Evolutionary conservation across 2,329 filamentous ascomycete genomes (phyloP).

Genomic region (Exophiala mesophila): DNA sequence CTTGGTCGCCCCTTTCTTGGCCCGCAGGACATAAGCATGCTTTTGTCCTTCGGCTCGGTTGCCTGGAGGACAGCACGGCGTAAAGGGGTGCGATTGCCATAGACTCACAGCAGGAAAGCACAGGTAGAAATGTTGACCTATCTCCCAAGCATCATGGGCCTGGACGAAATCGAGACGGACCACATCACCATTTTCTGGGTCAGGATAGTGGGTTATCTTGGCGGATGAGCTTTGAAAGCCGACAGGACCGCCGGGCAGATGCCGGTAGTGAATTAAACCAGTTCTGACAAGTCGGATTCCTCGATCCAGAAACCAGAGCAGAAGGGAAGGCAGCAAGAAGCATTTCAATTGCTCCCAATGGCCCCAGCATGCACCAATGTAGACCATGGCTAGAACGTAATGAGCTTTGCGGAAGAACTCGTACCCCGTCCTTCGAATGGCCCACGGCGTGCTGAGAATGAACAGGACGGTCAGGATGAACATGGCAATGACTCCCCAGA

Average conservation of each 20-base stretch:
- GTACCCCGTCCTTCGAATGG: slow-evolving; percentile 64
- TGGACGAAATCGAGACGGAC: slow-evolving; percentile 63
- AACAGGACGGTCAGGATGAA: slow-evolving; percentile 58
- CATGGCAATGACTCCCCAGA: slow-evolving; percentile 69
- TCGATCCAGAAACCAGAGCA: slow-evolving; percentile 63
- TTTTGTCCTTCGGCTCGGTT: slow-evolving; percentile 18
- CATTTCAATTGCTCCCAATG: slow-evolving; percentile 66
- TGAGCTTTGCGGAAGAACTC: slow-evolving; percentile 73
- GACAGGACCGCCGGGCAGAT: slow-evolving; percentile 40
- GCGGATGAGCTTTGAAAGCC: slow-evolving; percentile 55
- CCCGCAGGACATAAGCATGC: slow-evolving; percentile 35
- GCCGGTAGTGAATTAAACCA: slow-evolving; percentile 57
- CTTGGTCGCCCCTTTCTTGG: slow-evolving; percentile 52
- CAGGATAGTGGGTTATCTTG: slow-evolving; percentile 49
- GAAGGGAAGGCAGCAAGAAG: slow-evolving; percentile 62
- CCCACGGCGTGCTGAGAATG: slow-evolving; percentile 54
- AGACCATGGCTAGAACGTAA: slow-evolving; percentile 67
- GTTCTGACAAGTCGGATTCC: slow-evolving; percentile 55
- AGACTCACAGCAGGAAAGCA: slow-evolving; percentile 62
- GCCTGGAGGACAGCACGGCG: slow-evolving; percentile 52
- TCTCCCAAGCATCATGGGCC: slow-evolving; percentile 55
- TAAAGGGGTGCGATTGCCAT: slow-evolving; percentile 71
- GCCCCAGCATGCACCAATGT: slow-evolving; percentile 69
- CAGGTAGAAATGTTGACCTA: slow-evolving; percentile 68
- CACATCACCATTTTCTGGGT: slow-evolving; percentile 55